phyloP scores from a whole-genome alignment of 768 basidiomycete species.

The Hericium coralloides region DNA sequence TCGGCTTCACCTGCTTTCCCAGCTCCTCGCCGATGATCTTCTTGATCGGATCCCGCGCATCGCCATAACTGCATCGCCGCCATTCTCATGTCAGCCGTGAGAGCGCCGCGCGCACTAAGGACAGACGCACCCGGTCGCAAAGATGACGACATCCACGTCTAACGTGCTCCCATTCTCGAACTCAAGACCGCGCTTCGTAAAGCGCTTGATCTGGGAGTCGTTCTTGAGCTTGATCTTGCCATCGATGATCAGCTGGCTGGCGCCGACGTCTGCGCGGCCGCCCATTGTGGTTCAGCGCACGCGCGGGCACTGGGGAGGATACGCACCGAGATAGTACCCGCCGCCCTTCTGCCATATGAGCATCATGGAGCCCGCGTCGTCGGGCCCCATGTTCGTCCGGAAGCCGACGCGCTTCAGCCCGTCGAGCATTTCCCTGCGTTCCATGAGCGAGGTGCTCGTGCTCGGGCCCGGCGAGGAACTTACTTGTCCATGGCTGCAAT shows the following conservation, averaged over 20 bases:
- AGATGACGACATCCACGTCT: conserved; percentile 39
- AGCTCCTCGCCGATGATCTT: conserved; percentile 40
- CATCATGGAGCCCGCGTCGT: conserved; percentile 40
- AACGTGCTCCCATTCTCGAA: conserved; percentile 35
- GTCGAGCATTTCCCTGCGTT: conserved; percentile 38
- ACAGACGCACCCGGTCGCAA: conserved; percentile 36
- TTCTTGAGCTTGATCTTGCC: conserved; percentile 41
- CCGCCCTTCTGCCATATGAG: conserved; percentile 38
- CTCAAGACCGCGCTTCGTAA: conserved; percentile 29
- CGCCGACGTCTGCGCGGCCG: conserved; percentile 26
- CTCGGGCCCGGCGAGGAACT: neutral
- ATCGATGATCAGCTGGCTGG: conserved; percentile 33
- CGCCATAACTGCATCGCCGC: conserved; percentile 31
- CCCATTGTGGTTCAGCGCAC: neutral
- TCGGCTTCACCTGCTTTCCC: conserved; percentile 34
- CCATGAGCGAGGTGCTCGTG: neutral
- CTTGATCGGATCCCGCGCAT: conserved; percentile 30
- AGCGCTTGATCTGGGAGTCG: conserved; percentile 31
- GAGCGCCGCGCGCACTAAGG: neutral
- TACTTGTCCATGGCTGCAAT: conserved; percentile 50
- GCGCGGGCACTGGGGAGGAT: neutral
- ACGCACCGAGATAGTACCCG: conserved; percentile 59
- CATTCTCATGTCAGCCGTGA: neutral
- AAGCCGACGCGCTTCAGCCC: conserved; percentile 49
- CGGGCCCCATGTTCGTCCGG: conserved; percentile 37